Conservation (phyloP, 495 filamentous ascomycete genomes). For the Xanthoparmelia taractica region DNA sequence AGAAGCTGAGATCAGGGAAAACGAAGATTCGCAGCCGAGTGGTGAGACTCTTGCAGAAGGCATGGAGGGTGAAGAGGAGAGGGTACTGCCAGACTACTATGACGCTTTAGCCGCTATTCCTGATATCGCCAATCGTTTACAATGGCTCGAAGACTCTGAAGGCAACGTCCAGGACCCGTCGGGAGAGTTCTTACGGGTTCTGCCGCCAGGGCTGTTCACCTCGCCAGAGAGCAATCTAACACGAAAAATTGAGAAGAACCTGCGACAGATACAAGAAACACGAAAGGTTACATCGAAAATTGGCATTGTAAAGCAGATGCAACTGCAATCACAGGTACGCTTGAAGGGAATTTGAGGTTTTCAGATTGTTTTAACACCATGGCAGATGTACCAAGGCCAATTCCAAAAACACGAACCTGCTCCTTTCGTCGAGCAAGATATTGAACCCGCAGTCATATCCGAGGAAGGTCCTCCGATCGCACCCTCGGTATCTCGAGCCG, state of each 20-base stretch:
- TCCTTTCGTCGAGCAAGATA: conserved; percentile 79
- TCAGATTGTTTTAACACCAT: conserved; percentile 11
- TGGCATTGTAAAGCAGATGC: conserved; percentile 98
- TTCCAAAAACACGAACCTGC: conserved; percentile 95
- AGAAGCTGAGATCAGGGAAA: conserved; percentile 37
- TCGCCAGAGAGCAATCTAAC: conserved; percentile 70
- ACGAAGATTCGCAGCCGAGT: conserved; percentile 42
- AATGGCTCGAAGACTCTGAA: conserved; percentile 81
- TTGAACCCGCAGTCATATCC: conserved; percentile 74
- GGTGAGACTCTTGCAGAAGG: conserved; percentile 80
- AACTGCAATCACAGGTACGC: conserved; percentile 85
- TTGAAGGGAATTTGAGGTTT: not conserved
- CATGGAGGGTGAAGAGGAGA: conserved; percentile 76
- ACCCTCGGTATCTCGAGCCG: conserved; percentile 67
- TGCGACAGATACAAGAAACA: conserved; percentile 94
- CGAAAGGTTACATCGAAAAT: conserved; percentile 94
- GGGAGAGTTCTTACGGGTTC: conserved; percentile 69
- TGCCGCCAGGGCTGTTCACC: conserved; percentile 65
- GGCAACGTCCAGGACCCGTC: conserved; percentile 78
- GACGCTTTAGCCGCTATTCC: conserved; percentile 79
- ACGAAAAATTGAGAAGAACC: conserved; percentile 79
- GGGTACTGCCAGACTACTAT: conserved; percentile 84
- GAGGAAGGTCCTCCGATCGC: conserved; percentile 83
- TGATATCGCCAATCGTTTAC: conserved; percentile 63
- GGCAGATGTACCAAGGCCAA: conserved; percentile 85